Percentiles rank a stretch among this genome's conserved stretches.
phyloP scores from a whole-genome alignment of 495 filamentous ascomycete genomes.

The Letharia columbiana region DNA sequence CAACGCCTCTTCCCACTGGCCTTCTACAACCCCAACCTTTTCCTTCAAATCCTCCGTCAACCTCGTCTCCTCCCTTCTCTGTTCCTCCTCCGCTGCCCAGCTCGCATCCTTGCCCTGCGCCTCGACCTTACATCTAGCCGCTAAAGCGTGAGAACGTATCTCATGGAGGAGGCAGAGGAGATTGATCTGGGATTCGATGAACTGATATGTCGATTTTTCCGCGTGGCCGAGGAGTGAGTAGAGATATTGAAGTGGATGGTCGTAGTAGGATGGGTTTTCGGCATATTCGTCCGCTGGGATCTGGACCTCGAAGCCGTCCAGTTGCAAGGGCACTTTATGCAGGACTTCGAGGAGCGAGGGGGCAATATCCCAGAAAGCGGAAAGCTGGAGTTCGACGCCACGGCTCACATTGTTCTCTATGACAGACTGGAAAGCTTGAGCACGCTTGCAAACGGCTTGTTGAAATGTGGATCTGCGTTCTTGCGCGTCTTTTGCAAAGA shows the following conservation, averaged over 20 bases:
- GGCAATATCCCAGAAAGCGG: slow-evolving; percentile 96
- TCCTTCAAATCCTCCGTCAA: slow-evolving; percentile 87
- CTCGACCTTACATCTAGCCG: slow-evolving; percentile 45
- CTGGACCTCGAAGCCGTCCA: slow-evolving; percentile 52
- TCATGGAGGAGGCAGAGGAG: slow-evolving; percentile 89
- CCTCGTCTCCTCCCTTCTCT: slow-evolving; percentile 53
- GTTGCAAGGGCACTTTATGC: slow-evolving; percentile 60
- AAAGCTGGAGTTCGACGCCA: slow-evolving; percentile 83
- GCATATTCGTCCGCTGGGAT: slow-evolving; percentile 70
- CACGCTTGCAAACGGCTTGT: slow-evolving; percentile 56
- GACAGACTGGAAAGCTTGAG: slow-evolving; percentile 67
- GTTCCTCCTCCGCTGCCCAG: slow-evolving; percentile 50
- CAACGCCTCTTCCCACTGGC: slow-evolving; percentile 69
- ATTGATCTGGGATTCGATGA: slow-evolving; percentile 91
- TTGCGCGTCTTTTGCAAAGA: slow-evolving; percentile 69
- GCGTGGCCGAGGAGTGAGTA: slow-evolving; percentile 74
- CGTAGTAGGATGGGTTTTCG: slow-evolving; percentile 74
- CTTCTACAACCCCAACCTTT: slow-evolving; percentile 80
- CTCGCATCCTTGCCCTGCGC: slow-evolving; percentile 39
- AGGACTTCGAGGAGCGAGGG: slow-evolving; percentile 67
- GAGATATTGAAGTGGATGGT: slow-evolving; percentile 80
- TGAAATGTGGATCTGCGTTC: slow-evolving; percentile 60
- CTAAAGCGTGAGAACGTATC: slow-evolving; percentile 70
- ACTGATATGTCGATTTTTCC: slow-evolving; percentile 87
- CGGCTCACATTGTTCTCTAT: slow-evolving; percentile 79